Evolutionary conservation across 2,329 filamentous ascomycete species (phyloP).

Genomic region (Clonostachys sp.): DNA sequence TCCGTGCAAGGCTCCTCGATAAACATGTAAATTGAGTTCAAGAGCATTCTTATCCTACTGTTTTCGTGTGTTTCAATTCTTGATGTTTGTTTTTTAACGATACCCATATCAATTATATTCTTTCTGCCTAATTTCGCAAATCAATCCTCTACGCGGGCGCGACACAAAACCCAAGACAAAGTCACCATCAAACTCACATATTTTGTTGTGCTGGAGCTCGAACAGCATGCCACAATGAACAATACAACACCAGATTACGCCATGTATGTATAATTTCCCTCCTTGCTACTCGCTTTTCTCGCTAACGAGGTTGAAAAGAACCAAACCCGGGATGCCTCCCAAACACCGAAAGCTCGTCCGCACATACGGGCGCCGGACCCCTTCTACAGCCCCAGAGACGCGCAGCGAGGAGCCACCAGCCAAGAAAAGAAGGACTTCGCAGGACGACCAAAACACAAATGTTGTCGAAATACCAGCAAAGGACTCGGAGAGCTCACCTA

Average conservation of each 20-base stretch:
- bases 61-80: background rate
- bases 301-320: slow-evolving; percentile 15
- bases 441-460: background rate
- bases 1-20: background rate
- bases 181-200: background rate
- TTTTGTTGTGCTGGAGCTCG: background rate
- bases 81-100: no score
- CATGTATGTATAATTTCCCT: slow-evolving; percentile 10
- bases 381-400: slow-evolving; percentile 11
- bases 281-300: background rate
- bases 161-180: background rate
- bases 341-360: slow-evolving; percentile 22
- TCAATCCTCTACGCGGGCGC: no score
- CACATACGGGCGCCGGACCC: slow-evolving; percentile 31
- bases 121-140: background rate
- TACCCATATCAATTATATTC: background rate
- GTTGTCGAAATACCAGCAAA: no score
- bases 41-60: background rate
- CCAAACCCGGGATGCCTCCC: slow-evolving; percentile 16
- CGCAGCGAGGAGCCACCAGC: slow-evolving; percentile 15
- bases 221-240: slow-evolving; percentile 7
- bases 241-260: slow-evolving; percentile 20
- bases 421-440: slow-evolving; percentile 14
- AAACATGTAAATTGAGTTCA: background rate
- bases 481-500: background rate